Conservation (phyloP, 2,329 filamentous ascomycete species). For the Periconia macrospinosa region DNA sequence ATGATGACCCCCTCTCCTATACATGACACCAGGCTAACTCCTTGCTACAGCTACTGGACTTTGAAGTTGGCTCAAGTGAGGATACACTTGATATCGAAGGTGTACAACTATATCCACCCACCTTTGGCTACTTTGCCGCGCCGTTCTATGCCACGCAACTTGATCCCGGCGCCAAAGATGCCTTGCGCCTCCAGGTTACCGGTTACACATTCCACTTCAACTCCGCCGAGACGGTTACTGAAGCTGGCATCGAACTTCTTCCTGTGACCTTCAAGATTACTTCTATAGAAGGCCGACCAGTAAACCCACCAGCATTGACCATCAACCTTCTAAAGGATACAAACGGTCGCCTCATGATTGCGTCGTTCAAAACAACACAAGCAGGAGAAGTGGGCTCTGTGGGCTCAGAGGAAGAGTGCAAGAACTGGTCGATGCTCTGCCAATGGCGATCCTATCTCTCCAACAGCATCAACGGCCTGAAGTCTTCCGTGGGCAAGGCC, state of each 20-base stretch:
- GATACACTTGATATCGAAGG: constrained; percentile 39
- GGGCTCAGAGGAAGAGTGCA: constrained; percentile 34
- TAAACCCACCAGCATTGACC: constrained; percentile 36
- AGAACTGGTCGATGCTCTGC: constrained; percentile 44
- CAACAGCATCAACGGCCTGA: constrained; percentile 39
- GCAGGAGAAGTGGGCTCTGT: constrained; percentile 18
- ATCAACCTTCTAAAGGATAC: constrained; percentile 43
- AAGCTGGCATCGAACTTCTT: constrained; percentile 41
- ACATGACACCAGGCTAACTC: constrained; percentile 18
- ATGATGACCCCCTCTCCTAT: constrained; percentile 11
- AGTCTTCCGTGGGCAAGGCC: constrained; percentile 33
- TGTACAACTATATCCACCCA: constrained; percentile 43
- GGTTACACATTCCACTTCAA: constrained; percentile 40
- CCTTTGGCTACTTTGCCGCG: constrained; percentile 29
- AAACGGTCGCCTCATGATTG: constrained; percentile 42
- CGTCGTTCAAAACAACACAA: constrained; percentile 35
- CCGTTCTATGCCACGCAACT: constrained; percentile 39
- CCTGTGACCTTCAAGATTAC: constrained; percentile 42
- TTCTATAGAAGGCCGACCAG: constrained; percentile 33
- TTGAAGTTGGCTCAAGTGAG: constrained; percentile 35
- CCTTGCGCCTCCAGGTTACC: constrained; percentile 38
- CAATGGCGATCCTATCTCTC: constrained; percentile 45
- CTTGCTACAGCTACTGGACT: constrained; percentile 37
- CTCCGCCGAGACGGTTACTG: constrained; percentile 37
- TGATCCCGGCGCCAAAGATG: constrained; percentile 25